These are phyloP conservation scores for Fusarium coicis DNA, from an alignment of 2,329 filamentous ascomycete species.

Conservation along the genomic window DNA sequence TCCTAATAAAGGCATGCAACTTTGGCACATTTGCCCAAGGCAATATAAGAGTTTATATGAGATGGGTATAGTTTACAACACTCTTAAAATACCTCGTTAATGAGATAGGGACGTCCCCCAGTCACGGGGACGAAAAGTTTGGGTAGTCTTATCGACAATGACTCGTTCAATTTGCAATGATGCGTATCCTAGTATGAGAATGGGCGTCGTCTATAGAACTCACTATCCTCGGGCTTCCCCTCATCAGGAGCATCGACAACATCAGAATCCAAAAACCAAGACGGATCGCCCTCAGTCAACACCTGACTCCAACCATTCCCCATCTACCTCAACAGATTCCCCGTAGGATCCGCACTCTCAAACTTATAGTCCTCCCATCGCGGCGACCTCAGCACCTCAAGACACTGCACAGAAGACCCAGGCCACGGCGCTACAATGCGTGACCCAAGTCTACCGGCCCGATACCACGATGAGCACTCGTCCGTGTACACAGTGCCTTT, in stretches of 20 bases:
- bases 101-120: neutral
- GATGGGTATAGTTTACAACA: neutral
- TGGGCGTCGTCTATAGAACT: neutral
- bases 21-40: rapidly evolving
- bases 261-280: neutral
- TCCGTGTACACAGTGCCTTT: neutral
- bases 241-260: neutral
- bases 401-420: neutral
- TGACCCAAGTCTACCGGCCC: neutral
- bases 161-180: neutral
- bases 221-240: neutral
- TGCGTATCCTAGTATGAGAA: neutral
- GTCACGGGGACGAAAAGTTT: rapidly evolving
- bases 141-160: neutral
- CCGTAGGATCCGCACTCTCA: neutral
- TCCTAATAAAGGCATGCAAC: rapidly evolving
- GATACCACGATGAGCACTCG: neutral
- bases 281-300: neutral
- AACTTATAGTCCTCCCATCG: neutral
- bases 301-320: neutral
- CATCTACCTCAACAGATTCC: neutral
- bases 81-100: neutral
- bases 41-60: rapidly evolving
- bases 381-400: neutral
- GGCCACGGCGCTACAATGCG: neutral